Evolutionary conservation across 139 green algal species (phyloP).

Genomic region (Haematococcus lacustris): DNA sequence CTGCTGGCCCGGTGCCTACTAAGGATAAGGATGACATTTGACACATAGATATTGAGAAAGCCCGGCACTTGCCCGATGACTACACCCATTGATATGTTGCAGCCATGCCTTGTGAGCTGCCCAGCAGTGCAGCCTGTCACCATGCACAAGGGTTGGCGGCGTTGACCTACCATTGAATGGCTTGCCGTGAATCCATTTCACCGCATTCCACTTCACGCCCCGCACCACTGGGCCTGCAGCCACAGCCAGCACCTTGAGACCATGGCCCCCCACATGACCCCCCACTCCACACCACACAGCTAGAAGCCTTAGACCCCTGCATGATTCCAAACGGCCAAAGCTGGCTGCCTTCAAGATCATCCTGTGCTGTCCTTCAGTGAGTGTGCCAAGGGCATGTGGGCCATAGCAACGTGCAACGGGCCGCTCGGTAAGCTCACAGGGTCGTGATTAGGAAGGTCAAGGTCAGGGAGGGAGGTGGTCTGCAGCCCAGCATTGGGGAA

Average conservation of each 20-base stretch:
- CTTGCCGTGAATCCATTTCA: conserved; percentile 36
- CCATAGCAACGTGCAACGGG: too few species aligned
- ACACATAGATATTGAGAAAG: background rate
- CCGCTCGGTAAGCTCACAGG: too few species aligned
- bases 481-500: too few species aligned
- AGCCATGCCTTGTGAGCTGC: background rate
- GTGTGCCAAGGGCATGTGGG: too few species aligned
- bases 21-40: background rate
- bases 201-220: conserved; percentile 72
- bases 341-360: background rate
- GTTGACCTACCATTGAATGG: conserved; percentile 33
- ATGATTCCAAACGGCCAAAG: background rate
- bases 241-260: background rate
- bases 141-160: background rate
- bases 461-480: too few species aligned
- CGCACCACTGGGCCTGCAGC: conserved; percentile 54
- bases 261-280: background rate
- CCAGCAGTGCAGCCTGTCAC: background rate
- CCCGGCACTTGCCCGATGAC: background rate
- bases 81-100: background rate
- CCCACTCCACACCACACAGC: background rate
- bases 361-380: background rate
- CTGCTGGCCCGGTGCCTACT: background rate
- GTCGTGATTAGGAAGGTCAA: too few species aligned
- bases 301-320: background rate